Evolutionary conservation across 148 eudicot genomes (phyloP).

Genomic region (Chenopodium formosanum): DNA sequence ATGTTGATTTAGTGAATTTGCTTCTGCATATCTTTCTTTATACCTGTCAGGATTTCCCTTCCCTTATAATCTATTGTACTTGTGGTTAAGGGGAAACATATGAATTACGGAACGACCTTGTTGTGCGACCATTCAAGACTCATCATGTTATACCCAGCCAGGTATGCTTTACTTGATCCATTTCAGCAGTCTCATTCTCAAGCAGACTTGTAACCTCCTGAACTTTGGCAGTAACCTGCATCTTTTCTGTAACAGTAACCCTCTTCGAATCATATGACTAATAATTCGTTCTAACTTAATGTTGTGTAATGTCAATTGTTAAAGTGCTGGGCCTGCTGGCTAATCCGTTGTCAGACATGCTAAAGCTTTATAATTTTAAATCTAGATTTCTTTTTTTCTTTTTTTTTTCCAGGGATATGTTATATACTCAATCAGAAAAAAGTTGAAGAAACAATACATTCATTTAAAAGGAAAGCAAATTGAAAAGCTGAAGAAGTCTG

Average conservation of each 20-base stretch:
- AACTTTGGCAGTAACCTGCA: not conserved
- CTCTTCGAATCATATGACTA: not conserved
- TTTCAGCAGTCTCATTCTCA: not conserved
- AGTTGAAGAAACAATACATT: constrained; percentile 77
- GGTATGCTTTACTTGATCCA: constrained; percentile 41
- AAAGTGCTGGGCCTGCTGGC: not conserved
- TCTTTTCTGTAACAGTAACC: not conserved
- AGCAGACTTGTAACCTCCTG: not conserved
- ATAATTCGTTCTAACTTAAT: not conserved
- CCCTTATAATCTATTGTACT: constrained; percentile 1
- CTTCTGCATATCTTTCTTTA: not conserved
- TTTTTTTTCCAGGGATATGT: constrained; percentile 71
- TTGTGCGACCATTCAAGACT: constrained; percentile 90
- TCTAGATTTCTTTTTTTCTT: not conserved
- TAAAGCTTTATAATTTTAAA: not conserved
- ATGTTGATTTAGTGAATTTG: constrained; percentile 13
- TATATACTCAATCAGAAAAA: constrained; percentile 79
- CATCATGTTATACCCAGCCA: constrained; percentile 93
- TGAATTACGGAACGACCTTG: constrained; percentile 85
- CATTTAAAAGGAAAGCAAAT: constrained; percentile 88
- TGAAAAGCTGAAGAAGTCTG: constrained; percentile 90
- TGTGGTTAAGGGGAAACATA: constrained; percentile 74
- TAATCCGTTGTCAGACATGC: not conserved
- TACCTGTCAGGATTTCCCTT: not conserved
- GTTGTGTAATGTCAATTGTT: not conserved